Percentiles rank a stretch among this genome's conserved stretches.
Conservation (phyloP, 306 rosid species). For the Trifolium repens region DNA sequence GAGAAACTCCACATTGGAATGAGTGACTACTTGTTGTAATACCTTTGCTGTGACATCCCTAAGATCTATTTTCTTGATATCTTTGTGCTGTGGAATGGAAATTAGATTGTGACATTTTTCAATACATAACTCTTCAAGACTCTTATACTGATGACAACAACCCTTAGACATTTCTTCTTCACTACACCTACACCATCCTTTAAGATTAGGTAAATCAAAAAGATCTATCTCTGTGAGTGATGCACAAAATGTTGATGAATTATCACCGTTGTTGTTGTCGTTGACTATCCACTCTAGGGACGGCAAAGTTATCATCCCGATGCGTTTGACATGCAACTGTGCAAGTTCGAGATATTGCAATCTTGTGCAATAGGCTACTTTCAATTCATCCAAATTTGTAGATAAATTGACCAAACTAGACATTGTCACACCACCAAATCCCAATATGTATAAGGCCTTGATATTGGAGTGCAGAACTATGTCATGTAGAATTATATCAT, state of each 20-base stretch:
- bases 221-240: background rate
- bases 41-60: background rate
- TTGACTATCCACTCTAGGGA: conserved; percentile 7
- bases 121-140: background rate
- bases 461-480: background rate
- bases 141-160: background rate
- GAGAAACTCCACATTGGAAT: background rate
- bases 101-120: background rate
- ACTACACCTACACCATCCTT: conserved; percentile 15
- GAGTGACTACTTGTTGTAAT: background rate
- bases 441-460: rapidly evolving
- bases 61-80: background rate
- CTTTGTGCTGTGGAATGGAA: background rate
- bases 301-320: rapidly evolving
- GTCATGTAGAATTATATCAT: background rate
- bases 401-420: background rate
- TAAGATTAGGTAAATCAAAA: rapidly evolving
- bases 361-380: background rate
- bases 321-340: background rate
- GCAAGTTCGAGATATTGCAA: conserved; percentile 3
- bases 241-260: background rate
- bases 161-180: background rate
- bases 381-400: background rate
- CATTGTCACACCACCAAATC: background rate
- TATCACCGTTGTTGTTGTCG: background rate